Evolutionary conservation across 805 yeast species (phyloP).

Genomic region (Wickerhamiella allomyrinae): DNA sequence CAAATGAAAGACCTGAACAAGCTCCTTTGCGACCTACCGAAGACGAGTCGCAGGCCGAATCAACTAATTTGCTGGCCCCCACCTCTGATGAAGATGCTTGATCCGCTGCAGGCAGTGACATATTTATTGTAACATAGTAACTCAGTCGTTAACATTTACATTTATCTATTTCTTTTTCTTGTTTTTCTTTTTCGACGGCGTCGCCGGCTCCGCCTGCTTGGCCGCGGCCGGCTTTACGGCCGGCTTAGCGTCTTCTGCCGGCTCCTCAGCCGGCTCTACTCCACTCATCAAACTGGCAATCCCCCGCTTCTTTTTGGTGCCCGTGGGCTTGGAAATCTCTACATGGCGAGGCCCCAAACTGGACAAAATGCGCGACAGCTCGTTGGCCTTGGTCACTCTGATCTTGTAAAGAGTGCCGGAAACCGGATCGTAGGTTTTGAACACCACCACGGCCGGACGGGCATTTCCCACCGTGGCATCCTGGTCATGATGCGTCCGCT

Average conservation of each 20-base stretch:
- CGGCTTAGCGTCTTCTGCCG: conserved; percentile 10
- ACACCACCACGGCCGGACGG: conserved; percentile 27
- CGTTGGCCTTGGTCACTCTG: conserved; percentile 50
- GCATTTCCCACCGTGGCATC: conserved; percentile 20
- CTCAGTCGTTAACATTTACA: too few species aligned
- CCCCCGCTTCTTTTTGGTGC: conserved; percentile 16
- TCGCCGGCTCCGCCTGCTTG: neutral
- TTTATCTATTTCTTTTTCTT: conserved; percentile 13
- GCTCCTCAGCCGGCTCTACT: conserved; percentile 14
- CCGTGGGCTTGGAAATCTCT: conserved; percentile 12
- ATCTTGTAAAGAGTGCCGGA: conserved; percentile 48
- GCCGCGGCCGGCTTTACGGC: conserved; percentile 7
- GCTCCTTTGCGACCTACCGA: too few species aligned
- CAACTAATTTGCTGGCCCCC: too few species aligned
- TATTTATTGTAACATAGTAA: neutral
- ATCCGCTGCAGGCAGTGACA: neutral
- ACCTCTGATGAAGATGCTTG: too few species aligned
- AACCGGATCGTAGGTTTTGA: conserved; percentile 53
- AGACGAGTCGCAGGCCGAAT: too few species aligned
- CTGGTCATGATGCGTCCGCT: conserved; percentile 16
- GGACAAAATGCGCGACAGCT: conserved; percentile 55
- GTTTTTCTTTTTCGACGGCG: conserved; percentile 14
- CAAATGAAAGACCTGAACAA: too few species aligned
- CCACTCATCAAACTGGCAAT: conserved; percentile 22
- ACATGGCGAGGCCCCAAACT: conserved; percentile 42